These are phyloP conservation scores for Diatrype stigma DNA, from an alignment of 2,329 filamentous ascomycete genomes.

Conservation along the genomic window DNA sequence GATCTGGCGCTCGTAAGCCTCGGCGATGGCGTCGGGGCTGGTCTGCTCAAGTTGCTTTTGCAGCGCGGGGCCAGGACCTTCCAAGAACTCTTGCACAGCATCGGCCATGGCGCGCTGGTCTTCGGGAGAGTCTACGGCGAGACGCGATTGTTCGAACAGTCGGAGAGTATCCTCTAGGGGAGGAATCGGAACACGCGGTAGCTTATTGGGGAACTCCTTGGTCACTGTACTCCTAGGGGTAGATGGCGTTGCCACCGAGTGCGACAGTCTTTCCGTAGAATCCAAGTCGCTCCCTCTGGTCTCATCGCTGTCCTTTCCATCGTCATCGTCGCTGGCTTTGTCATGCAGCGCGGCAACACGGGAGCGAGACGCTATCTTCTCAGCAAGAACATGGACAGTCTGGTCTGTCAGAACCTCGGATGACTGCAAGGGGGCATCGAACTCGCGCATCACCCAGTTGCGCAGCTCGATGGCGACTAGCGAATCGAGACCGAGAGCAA, in stretches of 20 bases:
- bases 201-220: background rate
- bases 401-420: slow-evolving; percentile 7
- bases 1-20: slow-evolving; percentile 10
- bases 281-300: background rate
- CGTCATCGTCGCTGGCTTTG: background rate
- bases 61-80: slow-evolving; percentile 1
- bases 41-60: slow-evolving; percentile 2
- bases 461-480: slow-evolving; percentile 8
- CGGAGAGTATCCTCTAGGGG: slow-evolving; percentile 5
- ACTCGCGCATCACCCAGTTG: slow-evolving; percentile 10
- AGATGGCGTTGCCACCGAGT: background rate
- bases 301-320: background rate
- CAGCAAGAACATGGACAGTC: slow-evolving; percentile 4
- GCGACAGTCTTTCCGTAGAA: background rate
- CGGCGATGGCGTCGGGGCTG: slow-evolving; percentile 1
- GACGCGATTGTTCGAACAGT: slow-evolving; percentile 8
- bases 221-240: background rate
- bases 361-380: slow-evolving; percentile 8
- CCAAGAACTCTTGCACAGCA: slow-evolving; percentile 3
- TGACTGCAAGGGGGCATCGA: slow-evolving; percentile 5
- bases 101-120: slow-evolving; percentile 1
- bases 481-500: slow-evolving; percentile 5
- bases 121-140: slow-evolving; percentile 4
- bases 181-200: background rate
- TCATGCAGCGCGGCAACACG: background rate